phyloP scores from a whole-genome alignment of 306 rosid species.

The peach (Prunus persica) region Prunus_persica_NCBIv2 NC_034009.1:30802501-30803000 shows the following conservation, averaged over 20 bases:
- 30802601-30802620: slow-evolving; percentile 86
- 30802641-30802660: slow-evolving; percentile 1
- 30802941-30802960: slow-evolving; percentile 86
- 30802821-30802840: slow-evolving; percentile 13
- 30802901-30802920: slow-evolving; percentile 73
- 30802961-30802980: slow-evolving; percentile 90
- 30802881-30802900: slow-evolving; percentile 22
- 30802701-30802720: slow-evolving; percentile 42
- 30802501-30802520: neutral
- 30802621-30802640: slow-evolving; percentile 23
- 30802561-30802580: slow-evolving; percentile 88
- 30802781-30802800: slow-evolving; percentile 52
- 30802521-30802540: slow-evolving; percentile 16
- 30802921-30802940: slow-evolving; percentile 70
- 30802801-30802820: neutral
- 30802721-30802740: slow-evolving; percentile 88
- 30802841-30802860: neutral
- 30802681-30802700: slow-evolving; percentile 33
- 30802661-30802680: slow-evolving; percentile 5
- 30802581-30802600: slow-evolving; percentile 75
- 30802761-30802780: slow-evolving; percentile 82
- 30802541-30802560: slow-evolving; percentile 68
- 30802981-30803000: slow-evolving; percentile 45
- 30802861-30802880: slow-evolving; percentile 16
- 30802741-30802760: slow-evolving; percentile 91